Conservation (phyloP, 2,329 filamentous ascomycete species). For the Sporothrix euskadiensis region DNA sequence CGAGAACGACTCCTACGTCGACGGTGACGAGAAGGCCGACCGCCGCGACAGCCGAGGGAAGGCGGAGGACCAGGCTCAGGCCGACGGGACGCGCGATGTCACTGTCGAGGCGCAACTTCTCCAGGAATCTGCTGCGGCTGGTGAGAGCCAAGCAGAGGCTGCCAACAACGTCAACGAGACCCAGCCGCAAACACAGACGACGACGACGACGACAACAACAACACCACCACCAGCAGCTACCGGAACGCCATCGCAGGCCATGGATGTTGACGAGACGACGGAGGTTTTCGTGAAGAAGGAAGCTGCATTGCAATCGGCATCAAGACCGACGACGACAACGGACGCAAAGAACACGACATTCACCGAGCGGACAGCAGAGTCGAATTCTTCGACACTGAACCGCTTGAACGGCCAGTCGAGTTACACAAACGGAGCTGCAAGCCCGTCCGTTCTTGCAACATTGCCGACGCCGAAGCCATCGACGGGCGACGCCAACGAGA, state of each 20-base stretch:
- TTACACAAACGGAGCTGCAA: not conserved
- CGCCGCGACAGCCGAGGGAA: conserved; percentile 35
- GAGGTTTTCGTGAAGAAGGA: not conserved
- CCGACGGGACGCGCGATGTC: conserved; percentile 25
- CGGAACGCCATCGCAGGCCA: not conserved
- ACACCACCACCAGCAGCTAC: not conserved
- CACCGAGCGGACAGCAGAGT: not conserved
- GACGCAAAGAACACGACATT: not conserved
- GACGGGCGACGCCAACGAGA: conserved; percentile 27
- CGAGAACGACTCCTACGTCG: conserved; percentile 59
- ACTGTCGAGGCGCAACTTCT: conserved; percentile 49
- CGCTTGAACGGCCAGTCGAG: conserved; percentile 1
- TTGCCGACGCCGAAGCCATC: conserved; percentile 31
- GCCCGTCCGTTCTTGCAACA: conserved; percentile 16
- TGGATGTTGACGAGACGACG: conserved; percentile 18
- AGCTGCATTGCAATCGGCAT: not conserved
- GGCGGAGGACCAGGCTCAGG: not conserved
- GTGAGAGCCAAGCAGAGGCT: conserved; percentile 22
- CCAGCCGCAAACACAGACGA: not conserved
- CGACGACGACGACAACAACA: not conserved
- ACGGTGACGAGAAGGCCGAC: conserved; percentile 47
- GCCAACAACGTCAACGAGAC: not conserved
- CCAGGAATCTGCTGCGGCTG: conserved; percentile 45
- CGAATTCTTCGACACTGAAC: not conserved
- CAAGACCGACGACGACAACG: not conserved